These are phyloP conservation scores for Metarhizium anisopliae DNA, from an alignment of 2,329 filamentous ascomycete genomes.

Conservation along the genomic window DNA sequence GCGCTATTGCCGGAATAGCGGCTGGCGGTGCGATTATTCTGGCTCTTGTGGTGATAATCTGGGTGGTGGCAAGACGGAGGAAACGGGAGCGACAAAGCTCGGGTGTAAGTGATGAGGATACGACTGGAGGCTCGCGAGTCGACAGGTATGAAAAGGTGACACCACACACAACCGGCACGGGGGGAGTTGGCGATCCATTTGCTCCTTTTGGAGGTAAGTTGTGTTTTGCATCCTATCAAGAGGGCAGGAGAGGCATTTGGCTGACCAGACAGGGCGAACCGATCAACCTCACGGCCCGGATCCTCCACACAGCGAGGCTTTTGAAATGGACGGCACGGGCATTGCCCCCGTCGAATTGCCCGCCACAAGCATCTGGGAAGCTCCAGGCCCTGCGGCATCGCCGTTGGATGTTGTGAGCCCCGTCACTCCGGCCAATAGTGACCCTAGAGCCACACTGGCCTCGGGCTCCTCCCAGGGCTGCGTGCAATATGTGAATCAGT, in stretches of 20 bases:
- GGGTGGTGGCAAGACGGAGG: conserved; percentile 12
- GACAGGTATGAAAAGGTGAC: conserved; percentile 11
- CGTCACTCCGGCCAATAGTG: not conserved
- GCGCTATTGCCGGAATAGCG: conserved; percentile 24
- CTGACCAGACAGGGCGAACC: conserved; percentile 19
- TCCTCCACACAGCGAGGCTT: conserved; percentile 19
- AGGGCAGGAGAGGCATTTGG: not conserved
- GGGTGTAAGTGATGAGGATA: conserved; percentile 6
- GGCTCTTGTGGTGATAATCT: conserved; percentile 15
- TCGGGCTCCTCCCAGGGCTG: not conserved
- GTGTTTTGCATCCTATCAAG: not conserved
- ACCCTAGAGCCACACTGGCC: not conserved
- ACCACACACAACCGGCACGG: conserved; percentile 16
- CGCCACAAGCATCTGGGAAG: conserved; percentile 11
- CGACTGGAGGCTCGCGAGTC: not conserved
- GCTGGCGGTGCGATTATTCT: conserved; percentile 20
- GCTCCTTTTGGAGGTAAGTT: conserved; percentile 35
- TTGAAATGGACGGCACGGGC: conserved; percentile 29
- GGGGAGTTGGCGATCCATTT: conserved; percentile 25
- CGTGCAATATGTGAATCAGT: not conserved
- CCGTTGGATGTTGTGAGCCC: not conserved
- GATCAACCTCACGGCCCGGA: conserved; percentile 20
- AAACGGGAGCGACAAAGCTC: conserved; percentile 5
- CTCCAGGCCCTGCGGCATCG: conserved; percentile 8
- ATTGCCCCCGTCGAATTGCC: conserved; percentile 24